Conservation (phyloP, 2,329 filamentous ascomycete genomes). For the Diaporthe citri region DNA sequence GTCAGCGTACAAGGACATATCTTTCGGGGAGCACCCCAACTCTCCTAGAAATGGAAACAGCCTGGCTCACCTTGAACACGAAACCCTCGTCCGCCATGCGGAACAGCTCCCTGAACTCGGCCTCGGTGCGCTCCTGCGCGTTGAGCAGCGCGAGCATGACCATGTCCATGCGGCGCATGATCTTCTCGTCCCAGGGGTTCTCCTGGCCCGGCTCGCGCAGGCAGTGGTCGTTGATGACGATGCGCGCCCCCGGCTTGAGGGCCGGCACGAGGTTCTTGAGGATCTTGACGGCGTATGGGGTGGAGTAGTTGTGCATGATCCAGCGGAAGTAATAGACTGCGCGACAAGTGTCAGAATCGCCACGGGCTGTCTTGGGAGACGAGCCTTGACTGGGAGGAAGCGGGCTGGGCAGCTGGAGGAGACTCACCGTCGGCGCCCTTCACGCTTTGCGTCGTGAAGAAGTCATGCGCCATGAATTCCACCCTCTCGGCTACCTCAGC, state of each 20-base stretch:
- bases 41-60: not conserved
- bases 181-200: conserved; percentile 52
- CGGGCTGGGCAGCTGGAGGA: not conserved
- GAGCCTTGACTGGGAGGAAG: no score
- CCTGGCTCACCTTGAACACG: conserved; percentile 49
- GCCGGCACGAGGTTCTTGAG: conserved; percentile 65
- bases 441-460: conserved; percentile 68
- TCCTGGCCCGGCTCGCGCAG: conserved; percentile 50
- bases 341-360: not conserved
- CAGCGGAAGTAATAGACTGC: conserved; percentile 69
- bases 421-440: conserved; percentile 63
- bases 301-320: conserved; percentile 74
- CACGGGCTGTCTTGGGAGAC: not conserved
- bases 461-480: conserved; percentile 64
- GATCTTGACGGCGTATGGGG: conserved; percentile 63
- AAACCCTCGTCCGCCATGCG: conserved; percentile 53
- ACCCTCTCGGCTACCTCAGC: conserved; percentile 55
- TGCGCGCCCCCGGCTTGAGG: conserved; percentile 65
- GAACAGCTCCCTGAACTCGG: conserved; percentile 59
- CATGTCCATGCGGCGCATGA: conserved; percentile 57
- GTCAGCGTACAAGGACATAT: not conserved
- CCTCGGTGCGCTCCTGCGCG: conserved; percentile 57
- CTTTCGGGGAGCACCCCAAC: no score
- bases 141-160: conserved; percentile 59
- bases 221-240: conserved; percentile 59